Evolutionary conservation across 768 basidiomycete species (phyloP).

Genomic region (Agaricus bisporus): DNA sequence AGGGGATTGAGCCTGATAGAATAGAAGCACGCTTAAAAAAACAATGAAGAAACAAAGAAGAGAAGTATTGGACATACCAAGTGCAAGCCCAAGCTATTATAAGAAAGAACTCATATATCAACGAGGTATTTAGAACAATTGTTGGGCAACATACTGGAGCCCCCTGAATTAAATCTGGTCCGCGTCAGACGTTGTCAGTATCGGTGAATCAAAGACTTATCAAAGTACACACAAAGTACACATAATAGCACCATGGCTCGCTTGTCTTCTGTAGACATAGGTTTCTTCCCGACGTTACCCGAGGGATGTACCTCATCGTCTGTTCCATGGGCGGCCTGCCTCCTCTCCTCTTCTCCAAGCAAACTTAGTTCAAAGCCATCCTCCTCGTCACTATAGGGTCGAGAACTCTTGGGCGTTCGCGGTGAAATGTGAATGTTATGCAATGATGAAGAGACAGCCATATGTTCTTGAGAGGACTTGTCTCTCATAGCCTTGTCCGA

Average conservation of each 20-base stretch:
- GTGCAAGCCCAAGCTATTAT: constrained; percentile 77
- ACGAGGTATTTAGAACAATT: constrained; percentile 7
- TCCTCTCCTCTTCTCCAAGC: constrained; percentile 50
- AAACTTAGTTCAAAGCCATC: constrained; percentile 59
- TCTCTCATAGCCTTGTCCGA: constrained; percentile 34
- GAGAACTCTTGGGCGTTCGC: constrained; percentile 39
- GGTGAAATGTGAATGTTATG: constrained; percentile 55
- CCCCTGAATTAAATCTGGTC: constrained; percentile 74
- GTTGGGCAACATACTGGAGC: constrained; percentile 62
- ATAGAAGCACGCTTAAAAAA: constrained; percentile 6
- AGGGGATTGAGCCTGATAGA: constrained; percentile 84
- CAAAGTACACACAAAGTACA: constrained; percentile 89
- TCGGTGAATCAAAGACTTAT: constrained; percentile 24
- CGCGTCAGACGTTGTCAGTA: constrained; percentile 9
- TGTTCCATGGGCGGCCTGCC: constrained; percentile 37
- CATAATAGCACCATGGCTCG: constrained; percentile 80
- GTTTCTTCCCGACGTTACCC: constrained; percentile 24
- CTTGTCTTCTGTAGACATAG: constrained; percentile 72
- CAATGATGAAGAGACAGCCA: constrained; percentile 52
- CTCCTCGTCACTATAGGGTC: constrained; percentile 28
- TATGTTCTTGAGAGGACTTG: constrained; percentile 32
- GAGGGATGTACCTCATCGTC: constrained; percentile 30
- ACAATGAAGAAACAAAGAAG: background rate
- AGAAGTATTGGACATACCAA: constrained; percentile 42
- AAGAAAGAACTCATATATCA: constrained; percentile 1